phyloP scores from a whole-genome alignment of 2,329 filamentous ascomycete genomes.

The Apiospora phragmitis region DNA sequence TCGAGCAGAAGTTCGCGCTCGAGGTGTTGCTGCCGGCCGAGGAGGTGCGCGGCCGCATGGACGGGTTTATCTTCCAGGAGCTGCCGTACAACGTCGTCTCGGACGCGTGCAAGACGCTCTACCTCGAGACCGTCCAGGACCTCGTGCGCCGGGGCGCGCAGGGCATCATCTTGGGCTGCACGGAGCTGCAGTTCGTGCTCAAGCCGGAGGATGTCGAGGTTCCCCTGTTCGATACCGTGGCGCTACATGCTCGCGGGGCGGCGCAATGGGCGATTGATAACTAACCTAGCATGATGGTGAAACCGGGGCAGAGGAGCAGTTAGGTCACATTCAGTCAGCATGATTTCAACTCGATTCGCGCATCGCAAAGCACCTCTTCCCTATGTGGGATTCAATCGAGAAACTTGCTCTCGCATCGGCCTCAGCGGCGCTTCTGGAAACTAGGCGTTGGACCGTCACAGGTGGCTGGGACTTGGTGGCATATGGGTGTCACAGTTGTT shows the following conservation, averaged over 20 bases:
- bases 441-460: not conserved
- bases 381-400: not conserved
- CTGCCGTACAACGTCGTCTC: slow-evolving; percentile 20
- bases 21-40: slow-evolving; percentile 22
- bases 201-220: slow-evolving; percentile 2
- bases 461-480: not conserved
- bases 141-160: slow-evolving; percentile 19
- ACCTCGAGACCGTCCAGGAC: slow-evolving; percentile 19
- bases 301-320: not conserved
- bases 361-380: not conserved
- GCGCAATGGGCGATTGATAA: slow-evolving; percentile 7
- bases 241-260: slow-evolving; percentile 1
- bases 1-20: slow-evolving; percentile 13
- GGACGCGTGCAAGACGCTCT: slow-evolving; percentile 17
- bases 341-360: not conserved
- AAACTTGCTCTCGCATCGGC: not conserved
- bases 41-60: slow-evolving; percentile 17
- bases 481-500: not conserved
- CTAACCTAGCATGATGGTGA: not conserved
- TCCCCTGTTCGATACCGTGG: slow-evolving; percentile 7
- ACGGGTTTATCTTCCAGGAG: slow-evolving; percentile 23
- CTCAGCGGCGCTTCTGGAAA: not conserved
- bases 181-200: slow-evolving; percentile 19
- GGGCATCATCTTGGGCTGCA: slow-evolving; percentile 25
- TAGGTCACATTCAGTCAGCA: no score